phyloP scores from a whole-genome alignment of 2,329 filamentous ascomycete genomes.

The Alternaria sp. region DNA sequence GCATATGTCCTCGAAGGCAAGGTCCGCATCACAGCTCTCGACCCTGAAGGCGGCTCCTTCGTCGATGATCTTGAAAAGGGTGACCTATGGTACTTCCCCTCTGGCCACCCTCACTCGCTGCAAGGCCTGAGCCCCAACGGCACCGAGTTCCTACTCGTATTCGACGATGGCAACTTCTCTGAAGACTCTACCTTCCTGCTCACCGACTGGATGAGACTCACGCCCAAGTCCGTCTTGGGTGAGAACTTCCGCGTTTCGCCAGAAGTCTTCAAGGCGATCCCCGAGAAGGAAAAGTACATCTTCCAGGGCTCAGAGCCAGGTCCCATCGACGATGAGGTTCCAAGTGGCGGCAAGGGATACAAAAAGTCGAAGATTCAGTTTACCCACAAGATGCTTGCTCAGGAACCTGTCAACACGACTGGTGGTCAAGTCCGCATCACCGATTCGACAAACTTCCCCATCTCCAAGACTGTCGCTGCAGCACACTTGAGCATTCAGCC shows the following conservation, averaged over 20 bases:
- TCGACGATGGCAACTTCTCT: constrained; percentile 65
- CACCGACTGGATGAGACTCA: constrained; percentile 76
- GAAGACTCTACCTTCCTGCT: constrained; percentile 75
- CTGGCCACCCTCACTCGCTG: constrained; percentile 77
- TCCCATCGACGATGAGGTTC: constrained; percentile 69
- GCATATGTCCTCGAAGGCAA: constrained; percentile 74
- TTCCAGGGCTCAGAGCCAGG: constrained; percentile 73
- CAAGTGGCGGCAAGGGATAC: constrained; percentile 62
- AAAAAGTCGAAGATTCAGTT: constrained; percentile 73
- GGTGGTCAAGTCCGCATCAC: constrained; percentile 77
- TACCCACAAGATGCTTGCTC: constrained; percentile 74
- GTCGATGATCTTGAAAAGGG: constrained; percentile 78
- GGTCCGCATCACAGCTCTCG: constrained; percentile 74
- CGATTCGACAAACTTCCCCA: constrained; percentile 76
- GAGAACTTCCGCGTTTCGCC: constrained; percentile 78
- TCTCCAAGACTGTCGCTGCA: constrained; percentile 75
- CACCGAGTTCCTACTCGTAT: constrained; percentile 69
- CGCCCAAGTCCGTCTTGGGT: constrained; percentile 72
- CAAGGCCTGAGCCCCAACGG: constrained; percentile 73
- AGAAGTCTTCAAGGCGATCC: constrained; percentile 72
- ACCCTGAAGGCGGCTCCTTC: constrained; percentile 77
- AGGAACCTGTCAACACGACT: constrained; percentile 68
- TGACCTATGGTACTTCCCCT: constrained; percentile 83
- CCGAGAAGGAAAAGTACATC: constrained; percentile 74
- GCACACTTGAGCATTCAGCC: constrained; percentile 75